Evolutionary conservation across 2,329 filamentous ascomycete genomes (phyloP).

Genomic region (Sporothrix brunneoviolacea): DNA sequence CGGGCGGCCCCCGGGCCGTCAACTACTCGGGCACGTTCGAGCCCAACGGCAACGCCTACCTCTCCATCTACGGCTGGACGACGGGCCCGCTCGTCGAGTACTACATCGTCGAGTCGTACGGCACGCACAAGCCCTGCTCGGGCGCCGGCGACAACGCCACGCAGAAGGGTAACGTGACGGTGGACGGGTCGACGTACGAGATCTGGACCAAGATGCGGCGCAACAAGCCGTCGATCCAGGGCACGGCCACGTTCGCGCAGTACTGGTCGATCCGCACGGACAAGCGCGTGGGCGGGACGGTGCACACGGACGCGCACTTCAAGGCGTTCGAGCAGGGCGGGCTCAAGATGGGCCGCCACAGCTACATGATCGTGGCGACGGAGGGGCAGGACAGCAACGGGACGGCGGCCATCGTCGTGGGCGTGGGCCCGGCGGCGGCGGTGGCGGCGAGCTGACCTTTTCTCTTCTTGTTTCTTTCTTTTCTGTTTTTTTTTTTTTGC

Average conservation of each 20-base stretch:
- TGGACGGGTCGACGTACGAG: slow-evolving; percentile 28
- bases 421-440: slow-evolving; percentile 17
- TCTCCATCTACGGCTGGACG: slow-evolving; percentile 18
- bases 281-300: slow-evolving; percentile 43
- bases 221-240: slow-evolving; percentile 40
- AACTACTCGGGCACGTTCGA: slow-evolving; percentile 42
- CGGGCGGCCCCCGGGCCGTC: slow-evolving; percentile 36
- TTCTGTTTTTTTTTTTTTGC: neutral
- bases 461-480: no score
- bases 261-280: slow-evolving; percentile 43
- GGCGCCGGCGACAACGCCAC: slow-evolving; percentile 23
- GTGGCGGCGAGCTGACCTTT: no score
- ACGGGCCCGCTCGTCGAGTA: slow-evolving; percentile 16
- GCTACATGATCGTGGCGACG: slow-evolving; percentile 43
- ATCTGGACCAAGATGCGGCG: slow-evolving; percentile 28
- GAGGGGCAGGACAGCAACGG: slow-evolving; percentile 45
- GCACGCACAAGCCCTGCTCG: slow-evolving; percentile 17
- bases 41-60: slow-evolving; percentile 39
- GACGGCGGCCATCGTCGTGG: slow-evolving; percentile 34
- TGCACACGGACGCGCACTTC: slow-evolving; percentile 41
- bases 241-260: slow-evolving; percentile 42
- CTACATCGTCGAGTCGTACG: slow-evolving; percentile 19
- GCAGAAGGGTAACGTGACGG: slow-evolving; percentile 26
- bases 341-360: slow-evolving; percentile 35
- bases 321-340: slow-evolving; percentile 39